These are phyloP conservation scores for Pestalotiopsis sp. DNA, from an alignment of 2,329 filamentous ascomycete genomes.

Conservation along the genomic window DNA sequence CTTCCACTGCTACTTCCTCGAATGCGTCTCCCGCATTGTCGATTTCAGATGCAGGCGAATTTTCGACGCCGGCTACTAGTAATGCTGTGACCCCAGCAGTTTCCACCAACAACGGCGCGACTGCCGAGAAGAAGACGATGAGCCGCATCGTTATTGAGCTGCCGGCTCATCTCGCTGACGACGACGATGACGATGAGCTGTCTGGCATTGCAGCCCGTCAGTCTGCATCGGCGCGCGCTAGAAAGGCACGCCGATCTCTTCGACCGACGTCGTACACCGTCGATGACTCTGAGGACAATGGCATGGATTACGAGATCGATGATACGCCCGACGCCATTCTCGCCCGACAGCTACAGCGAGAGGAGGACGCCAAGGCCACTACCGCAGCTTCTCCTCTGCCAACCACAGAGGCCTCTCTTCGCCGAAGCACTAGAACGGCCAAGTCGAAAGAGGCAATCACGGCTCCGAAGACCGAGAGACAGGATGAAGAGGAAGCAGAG, in stretches of 20 bases:
- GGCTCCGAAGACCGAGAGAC: too few species aligned
- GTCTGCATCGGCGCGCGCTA: conserved; percentile 15
- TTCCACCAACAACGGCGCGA: conserved; percentile 22
- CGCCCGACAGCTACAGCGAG: conserved; percentile 25
- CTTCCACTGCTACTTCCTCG: conserved; percentile 37
- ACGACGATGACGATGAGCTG: conserved; percentile 40
- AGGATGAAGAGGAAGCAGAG: too few species aligned
- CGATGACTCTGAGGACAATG: conserved; percentile 27
- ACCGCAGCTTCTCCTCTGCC: conserved; percentile 11
- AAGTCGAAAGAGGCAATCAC: neutral
- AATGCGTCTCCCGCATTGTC: conserved; percentile 33
- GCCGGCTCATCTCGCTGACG: conserved; percentile 40
- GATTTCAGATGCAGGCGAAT: conserved; percentile 36
- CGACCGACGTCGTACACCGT: conserved; percentile 16
- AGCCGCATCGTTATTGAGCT: conserved; percentile 37
- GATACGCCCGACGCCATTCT: conserved; percentile 17
- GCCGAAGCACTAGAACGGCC: conserved; percentile 17
- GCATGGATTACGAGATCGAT: conserved; percentile 12
- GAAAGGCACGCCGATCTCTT: conserved; percentile 25
- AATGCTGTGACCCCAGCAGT: conserved; percentile 41
- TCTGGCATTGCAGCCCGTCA: conserved; percentile 4
- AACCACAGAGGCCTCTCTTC: conserved; percentile 7
- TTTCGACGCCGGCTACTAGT: conserved; percentile 47
- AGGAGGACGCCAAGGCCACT: conserved; percentile 25
- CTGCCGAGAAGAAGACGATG: conserved; percentile 19